These are phyloP conservation scores for Cyclotella cryptica DNA, from an alignment of 108 stramenopile genomes.

Conservation along the genomic window DNA sequence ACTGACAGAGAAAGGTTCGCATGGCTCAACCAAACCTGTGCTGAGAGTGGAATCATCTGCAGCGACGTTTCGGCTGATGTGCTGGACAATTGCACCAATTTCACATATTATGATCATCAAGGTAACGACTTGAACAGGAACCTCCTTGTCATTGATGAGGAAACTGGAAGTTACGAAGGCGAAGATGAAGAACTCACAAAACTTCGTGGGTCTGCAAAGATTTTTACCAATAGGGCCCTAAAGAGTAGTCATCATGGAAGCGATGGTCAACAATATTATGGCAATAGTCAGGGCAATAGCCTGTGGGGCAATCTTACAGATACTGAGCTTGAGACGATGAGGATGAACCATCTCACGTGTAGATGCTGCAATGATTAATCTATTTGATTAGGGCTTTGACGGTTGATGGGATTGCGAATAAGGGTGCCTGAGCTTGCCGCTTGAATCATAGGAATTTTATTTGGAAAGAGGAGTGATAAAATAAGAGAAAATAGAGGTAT, in stretches of 20 bases:
- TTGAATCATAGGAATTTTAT: too few relatives aligned
- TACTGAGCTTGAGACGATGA: conserved; percentile 2
- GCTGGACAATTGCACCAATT: conserved; percentile 4
- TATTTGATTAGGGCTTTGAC: too few relatives aligned
- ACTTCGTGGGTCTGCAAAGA: background rate
- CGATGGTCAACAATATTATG: background rate
- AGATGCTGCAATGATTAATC: background rate
- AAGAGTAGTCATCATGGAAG: background rate
- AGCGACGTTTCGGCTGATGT: background rate
- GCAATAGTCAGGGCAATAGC: too few relatives aligned
- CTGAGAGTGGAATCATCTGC: background rate
- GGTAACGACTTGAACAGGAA: background rate
- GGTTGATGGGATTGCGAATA: too few relatives aligned
- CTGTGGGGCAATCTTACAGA: conserved; percentile 6
- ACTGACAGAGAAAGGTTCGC: background rate
- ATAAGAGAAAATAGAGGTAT: too few relatives aligned
- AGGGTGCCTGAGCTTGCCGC: too few relatives aligned
- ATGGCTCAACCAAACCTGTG: conserved; percentile 8
- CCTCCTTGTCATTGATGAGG: background rate
- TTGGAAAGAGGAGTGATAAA: too few relatives aligned
- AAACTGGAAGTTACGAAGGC: background rate
- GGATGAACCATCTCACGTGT: conserved; percentile 12
- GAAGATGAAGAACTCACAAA: background rate
- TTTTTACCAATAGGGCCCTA: background rate
- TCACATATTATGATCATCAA: background rate